A percentile compares a stretch with the other conserved stretches of the same genome.
These are phyloP conservation scores for Clavariopsis aquatica DNA, from an alignment of 495 filamentous ascomycete species.

Conservation along the genomic window DNA sequence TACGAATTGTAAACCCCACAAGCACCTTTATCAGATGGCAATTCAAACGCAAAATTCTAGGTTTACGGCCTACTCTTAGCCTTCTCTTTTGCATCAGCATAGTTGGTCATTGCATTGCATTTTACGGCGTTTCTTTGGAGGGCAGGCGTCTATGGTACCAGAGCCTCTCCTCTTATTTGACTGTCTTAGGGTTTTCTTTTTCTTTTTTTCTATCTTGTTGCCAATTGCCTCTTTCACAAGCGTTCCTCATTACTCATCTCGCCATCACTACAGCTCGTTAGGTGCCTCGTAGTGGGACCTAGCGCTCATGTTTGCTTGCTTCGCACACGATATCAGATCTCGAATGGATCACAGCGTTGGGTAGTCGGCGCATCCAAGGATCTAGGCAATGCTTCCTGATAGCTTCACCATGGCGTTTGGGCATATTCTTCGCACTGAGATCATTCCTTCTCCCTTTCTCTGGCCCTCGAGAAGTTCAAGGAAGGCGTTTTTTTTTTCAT, in stretches of 20 bases:
- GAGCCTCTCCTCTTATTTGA: conserved; percentile 2
- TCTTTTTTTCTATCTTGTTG: neutral
- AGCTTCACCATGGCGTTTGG: conserved; percentile 4
- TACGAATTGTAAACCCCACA: neutral
- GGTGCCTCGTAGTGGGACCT: neutral
- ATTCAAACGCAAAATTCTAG: neutral
- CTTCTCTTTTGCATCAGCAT: conserved; percentile 11
- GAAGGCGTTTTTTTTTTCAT: neutral
- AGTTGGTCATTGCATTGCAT: conserved; percentile 7
- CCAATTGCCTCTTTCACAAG: neutral
- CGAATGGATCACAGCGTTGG: neutral
- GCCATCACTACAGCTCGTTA: neutral
- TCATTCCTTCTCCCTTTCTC: conserved; percentile 3
- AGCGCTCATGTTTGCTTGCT: neutral
- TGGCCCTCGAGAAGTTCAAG: neutral
- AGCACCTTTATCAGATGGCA: neutral
- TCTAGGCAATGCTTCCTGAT: neutral
- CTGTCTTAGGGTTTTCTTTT: neutral
- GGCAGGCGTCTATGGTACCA: conserved; percentile 3
- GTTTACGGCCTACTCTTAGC: neutral
- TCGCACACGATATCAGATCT: neutral
- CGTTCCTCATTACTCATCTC: neutral
- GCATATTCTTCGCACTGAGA: conserved; percentile 9
- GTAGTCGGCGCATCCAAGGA: neutral
- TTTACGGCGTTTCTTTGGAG: conserved; percentile 8